Percentiles rank a stretch among this genome's conserved stretches.
Evolutionary conservation across 495 filamentous ascomycete species (phyloP).

Genomic region (Penicillium robsamsonii): DNA sequence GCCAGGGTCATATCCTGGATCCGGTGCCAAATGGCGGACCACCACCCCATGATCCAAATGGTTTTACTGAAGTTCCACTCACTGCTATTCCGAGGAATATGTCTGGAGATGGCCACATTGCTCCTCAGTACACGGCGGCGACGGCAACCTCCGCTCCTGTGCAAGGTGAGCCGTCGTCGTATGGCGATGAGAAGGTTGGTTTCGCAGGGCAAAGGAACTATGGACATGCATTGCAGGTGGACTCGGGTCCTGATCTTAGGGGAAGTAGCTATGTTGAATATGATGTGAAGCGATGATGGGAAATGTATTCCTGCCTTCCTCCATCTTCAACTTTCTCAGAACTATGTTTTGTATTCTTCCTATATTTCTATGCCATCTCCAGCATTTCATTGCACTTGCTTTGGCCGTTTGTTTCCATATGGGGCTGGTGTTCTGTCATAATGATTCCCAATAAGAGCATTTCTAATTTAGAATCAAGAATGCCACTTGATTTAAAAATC

Average conservation of each 20-base stretch:
- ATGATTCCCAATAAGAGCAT: background rate
- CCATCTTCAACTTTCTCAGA: slow-evolving; percentile 8
- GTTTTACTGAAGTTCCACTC: slow-evolving; percentile 35
- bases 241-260: slow-evolving; percentile 22
- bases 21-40: slow-evolving; percentile 9
- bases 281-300: slow-evolving; percentile 33
- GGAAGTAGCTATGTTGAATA: slow-evolving; percentile 44
- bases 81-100: slow-evolving; percentile 27
- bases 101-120: slow-evolving; percentile 15
- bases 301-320: slow-evolving; percentile 2
- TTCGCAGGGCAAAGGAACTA: slow-evolving; percentile 44
- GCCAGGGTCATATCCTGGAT: slow-evolving; percentile 33
- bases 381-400: background rate
- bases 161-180: slow-evolving; percentile 9
- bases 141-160: slow-evolving; percentile 10
- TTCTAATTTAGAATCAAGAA: background rate
- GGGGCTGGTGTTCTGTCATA: background rate
- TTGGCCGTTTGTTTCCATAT: background rate
- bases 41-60: slow-evolving; percentile 15
- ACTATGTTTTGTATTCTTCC: background rate
- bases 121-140: slow-evolving; percentile 30
- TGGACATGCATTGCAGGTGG: slow-evolving; percentile 25
- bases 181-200: slow-evolving; percentile 45
- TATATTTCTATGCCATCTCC: background rate
- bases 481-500: background rate